phyloP scores from a whole-genome alignment of 2,329 filamentous ascomycete genomes.

The Xylaria sp. region DNA sequence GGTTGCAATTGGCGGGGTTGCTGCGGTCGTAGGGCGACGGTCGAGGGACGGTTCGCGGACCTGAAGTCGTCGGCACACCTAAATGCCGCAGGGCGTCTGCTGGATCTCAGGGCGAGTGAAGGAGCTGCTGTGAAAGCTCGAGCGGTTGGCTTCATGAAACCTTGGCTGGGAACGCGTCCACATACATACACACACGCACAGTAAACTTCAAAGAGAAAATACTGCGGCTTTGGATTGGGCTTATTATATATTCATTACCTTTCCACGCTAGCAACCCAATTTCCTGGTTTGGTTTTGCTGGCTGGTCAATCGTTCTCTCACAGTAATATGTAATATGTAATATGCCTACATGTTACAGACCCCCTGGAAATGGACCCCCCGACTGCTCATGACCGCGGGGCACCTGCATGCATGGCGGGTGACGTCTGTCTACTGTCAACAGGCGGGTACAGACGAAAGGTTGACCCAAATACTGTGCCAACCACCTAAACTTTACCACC shows the following conservation, averaged over 20 bases:
- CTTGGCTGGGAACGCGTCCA: neutral
- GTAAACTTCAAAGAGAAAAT: neutral
- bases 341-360: neutral
- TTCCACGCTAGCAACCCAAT: too few species aligned
- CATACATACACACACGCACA: too few species aligned
- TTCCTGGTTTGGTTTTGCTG: neutral
- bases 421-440: conserved; percentile 12
- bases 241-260: conserved; percentile 2
- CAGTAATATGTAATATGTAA: neutral
- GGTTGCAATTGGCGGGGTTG: conserved; percentile 9
- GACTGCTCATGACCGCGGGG: conserved; percentile 18
- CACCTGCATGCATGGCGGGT: conserved; percentile 20
- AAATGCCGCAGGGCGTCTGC: conserved; percentile 29
- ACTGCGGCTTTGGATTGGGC: neutral
- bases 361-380: conserved; percentile 10
- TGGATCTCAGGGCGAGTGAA: conserved; percentile 2
- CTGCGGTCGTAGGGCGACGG: neutral
- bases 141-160: conserved; percentile 28
- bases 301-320: neutral
- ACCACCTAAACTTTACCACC: too few species aligned
- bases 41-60: neutral
- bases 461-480: too few species aligned
- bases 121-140: conserved; percentile 17
- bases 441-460: neutral
- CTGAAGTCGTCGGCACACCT: conserved; percentile 8